A percentile compares a stretch with the other conserved stretches of the same genome.
Evolutionary conservation across 2,329 filamentous ascomycete genomes (phyloP).

Genomic region (Verticillium nonalfalfae): DNA sequence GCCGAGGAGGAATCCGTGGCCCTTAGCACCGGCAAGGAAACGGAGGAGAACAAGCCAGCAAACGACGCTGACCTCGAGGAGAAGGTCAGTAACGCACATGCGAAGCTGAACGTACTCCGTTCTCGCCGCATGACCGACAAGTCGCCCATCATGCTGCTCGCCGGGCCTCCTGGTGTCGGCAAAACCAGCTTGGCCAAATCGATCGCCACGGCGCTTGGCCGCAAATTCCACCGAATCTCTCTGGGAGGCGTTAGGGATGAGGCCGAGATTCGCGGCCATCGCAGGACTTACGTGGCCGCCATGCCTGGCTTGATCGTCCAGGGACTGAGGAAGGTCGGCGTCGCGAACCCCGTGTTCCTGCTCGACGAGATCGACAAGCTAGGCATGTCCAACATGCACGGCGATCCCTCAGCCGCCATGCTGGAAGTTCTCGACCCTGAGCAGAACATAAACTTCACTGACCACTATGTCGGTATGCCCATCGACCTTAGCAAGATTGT

Average conservation of each 20-base stretch:
- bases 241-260: conserved; percentile 94
- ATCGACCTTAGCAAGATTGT: conserved; percentile 94
- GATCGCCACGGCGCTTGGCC: conserved; percentile 81
- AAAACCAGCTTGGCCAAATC: conserved; percentile 96
- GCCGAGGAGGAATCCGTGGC: conserved; percentile 50
- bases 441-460: conserved; percentile 90
- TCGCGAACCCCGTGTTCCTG: conserved; percentile 90
- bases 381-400: conserved; percentile 83
- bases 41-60: conserved; percentile 13
- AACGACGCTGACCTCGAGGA: conserved; percentile 20
- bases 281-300: conserved; percentile 94
- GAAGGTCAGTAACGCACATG: conserved; percentile 39
- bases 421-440: conserved; percentile 95
- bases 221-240: conserved; percentile 96
- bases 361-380: conserved; percentile 99
- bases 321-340: conserved; percentile 89
- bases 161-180: conserved; percentile 88
- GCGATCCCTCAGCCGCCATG: conserved; percentile 95
- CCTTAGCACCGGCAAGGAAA: conserved; percentile 14
- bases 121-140: conserved; percentile 86
- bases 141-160: conserved; percentile 88
- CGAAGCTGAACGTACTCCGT: conserved; percentile 70
- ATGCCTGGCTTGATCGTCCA: conserved; percentile 96
- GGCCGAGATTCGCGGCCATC: conserved; percentile 91
- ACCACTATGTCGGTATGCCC: conserved; percentile 94